A percentile compares a stretch with the other conserved stretches of the same genome.
These are phyloP conservation scores for Toxoplasma gondii DNA, from an alignment of 169 alveolate species.

Conservation along the genomic window DNA sequence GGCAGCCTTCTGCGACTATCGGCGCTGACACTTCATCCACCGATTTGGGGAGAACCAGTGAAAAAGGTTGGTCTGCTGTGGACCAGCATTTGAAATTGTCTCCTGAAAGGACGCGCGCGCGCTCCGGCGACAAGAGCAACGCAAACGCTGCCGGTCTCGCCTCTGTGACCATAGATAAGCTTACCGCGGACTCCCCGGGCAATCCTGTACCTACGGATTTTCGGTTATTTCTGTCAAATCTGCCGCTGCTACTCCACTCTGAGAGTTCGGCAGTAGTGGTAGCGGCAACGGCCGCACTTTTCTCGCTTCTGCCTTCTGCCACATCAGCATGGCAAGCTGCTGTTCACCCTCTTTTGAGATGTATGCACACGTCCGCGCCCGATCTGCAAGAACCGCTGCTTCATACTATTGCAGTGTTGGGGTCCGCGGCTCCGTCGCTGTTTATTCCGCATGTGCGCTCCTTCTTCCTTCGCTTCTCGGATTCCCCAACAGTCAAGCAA, in stretches of 20 bases:
- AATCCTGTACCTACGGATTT: slow-evolving; percentile 42
- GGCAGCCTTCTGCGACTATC: not conserved
- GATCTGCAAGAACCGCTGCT: slow-evolving; percentile 45
- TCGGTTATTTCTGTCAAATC: not conserved
- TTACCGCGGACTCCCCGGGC: not conserved
- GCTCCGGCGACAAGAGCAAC: not conserved
- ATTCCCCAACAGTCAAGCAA: slow-evolving; percentile 6
- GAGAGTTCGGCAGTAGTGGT: slow-evolving; percentile 58
- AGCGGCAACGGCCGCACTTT: slow-evolving; percentile 37
- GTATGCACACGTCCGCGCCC: slow-evolving; percentile 40
- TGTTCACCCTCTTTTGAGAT: slow-evolving; percentile 49
- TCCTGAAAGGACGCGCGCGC: not conserved
- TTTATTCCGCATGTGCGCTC: slow-evolving; percentile 39
- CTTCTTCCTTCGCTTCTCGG: slow-evolving; percentile 41
- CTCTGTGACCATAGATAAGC: not conserved
- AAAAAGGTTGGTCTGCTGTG: not conserved
- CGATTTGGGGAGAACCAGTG: not conserved
- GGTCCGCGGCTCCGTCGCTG: slow-evolving; percentile 25
- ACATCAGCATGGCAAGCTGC: slow-evolving; percentile 4
- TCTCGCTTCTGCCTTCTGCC: slow-evolving; percentile 17
- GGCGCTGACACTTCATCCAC: not conserved
- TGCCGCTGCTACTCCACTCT: slow-evolving; percentile 10
- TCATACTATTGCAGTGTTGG: not conserved
- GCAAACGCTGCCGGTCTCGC: not conserved
- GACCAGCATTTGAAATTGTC: not conserved